Evolutionary conservation across 2,329 filamentous ascomycete species (phyloP), one percentile per base, ranked within the genome.

Genomic region (Dothideomycetes sp.): DNA sequence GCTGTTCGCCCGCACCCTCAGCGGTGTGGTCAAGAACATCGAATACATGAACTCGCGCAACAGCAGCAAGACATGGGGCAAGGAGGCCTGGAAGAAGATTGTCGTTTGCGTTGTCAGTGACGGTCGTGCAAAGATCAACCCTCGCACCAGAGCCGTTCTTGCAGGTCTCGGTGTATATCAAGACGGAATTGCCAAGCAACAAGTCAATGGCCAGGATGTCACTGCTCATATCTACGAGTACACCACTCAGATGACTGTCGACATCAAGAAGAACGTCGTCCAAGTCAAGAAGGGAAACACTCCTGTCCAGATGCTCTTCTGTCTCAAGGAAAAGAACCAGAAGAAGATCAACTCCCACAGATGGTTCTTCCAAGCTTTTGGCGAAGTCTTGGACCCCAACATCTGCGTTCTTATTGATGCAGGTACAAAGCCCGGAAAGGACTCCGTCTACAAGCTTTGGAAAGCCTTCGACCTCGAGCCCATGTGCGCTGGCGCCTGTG

Each of bases 301-400:
- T 47, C 89, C 91, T 0, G 84, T 98, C 2, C 91, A 98, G 66
- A 82, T 98, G 69, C 76, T 98, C 4, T 98, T 98, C 70, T 98
- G 91, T 61, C 64, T 98, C 46, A 98, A 98, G 69, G 91, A 98
- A 60, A 96, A 95, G 76, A 98, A 98, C 60, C 88, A 95, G 68
- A 98, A 98, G 71, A 98, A 98, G 73, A 98, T 98, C 75, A 98
- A 98, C 61, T 96, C 91, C 0, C 91, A 98, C 62, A 74, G 91
- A 60, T 98, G 91, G 91, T 96, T 98, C 68, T 98, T 98, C 73
- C 83, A 93, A 52, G 91, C 89, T 0, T 98, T 98, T 60, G 91
- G 91, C 22, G 77, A 80, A 16, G 84, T 96, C 3, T 67, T 98
- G 31, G 82, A 96, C 48, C 91, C 91, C 27, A 96, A 96, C 55